Evolutionary conservation across 1,284 basidiomycete genomes (phyloP).

Genomic region (Trametes sp.): DNA sequence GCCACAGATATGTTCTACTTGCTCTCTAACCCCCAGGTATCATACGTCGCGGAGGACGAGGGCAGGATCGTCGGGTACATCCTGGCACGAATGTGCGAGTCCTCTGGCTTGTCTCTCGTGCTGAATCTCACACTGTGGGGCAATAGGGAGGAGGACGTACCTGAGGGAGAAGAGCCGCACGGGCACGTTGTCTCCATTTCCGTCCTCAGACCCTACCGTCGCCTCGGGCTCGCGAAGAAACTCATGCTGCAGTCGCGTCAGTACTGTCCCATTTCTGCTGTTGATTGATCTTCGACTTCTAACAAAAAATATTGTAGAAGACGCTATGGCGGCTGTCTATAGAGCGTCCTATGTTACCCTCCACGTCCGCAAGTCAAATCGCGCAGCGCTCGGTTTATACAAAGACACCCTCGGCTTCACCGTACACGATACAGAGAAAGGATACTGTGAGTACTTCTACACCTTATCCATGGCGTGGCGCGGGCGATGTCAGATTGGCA

Average conservation of each 20-base stretch:
- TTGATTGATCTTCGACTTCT: not conserved
- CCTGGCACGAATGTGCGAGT: conserved; percentile 86
- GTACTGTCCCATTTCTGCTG: conserved; percentile 44
- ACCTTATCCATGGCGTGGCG: not conserved
- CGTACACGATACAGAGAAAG: conserved; percentile 76
- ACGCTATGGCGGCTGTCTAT: conserved; percentile 85
- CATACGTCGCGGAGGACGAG: conserved; percentile 92
- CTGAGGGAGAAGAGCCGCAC: conserved; percentile 67
- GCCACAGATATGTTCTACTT: conserved; percentile 85
- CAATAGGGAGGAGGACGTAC: conserved; percentile 74
- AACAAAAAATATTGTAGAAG: conserved; percentile 72
- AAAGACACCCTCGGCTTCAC: conserved; percentile 84
- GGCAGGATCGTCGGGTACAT: conserved; percentile 95
- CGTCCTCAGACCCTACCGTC: conserved; percentile 83
- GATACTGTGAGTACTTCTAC: conserved; percentile 76
- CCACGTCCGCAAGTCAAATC: conserved; percentile 88
- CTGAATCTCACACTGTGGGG: not conserved
- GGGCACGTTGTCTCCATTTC: conserved; percentile 94
- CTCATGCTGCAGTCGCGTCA: conserved; percentile 88
- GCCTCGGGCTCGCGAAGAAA: conserved; percentile 87
- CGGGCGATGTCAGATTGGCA: not conserved
- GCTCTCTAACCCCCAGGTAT: conserved; percentile 92
- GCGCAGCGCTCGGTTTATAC: conserved; percentile 84
- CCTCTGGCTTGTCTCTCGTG: not conserved
- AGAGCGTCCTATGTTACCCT: conserved; percentile 79